Base-by-base conservation (phyloP, 495 filamentous ascomycete species). In the Gamarada debralockiae region DNA sequence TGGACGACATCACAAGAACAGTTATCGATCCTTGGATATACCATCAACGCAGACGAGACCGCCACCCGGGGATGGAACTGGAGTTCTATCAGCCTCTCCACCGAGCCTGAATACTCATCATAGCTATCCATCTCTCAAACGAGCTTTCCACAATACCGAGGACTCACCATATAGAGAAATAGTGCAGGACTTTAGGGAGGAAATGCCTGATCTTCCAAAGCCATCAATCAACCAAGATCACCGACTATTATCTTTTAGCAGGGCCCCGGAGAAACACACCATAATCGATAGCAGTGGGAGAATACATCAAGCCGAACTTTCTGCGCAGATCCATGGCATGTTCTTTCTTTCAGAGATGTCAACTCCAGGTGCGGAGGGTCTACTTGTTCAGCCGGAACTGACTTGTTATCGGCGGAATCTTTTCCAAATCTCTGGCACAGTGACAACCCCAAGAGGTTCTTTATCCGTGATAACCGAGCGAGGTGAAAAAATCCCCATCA, bases 361-460 rank as follows among this genome's bases (percentile, higher is more conserved):
- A 13, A 80, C 88, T 21, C 77, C 78, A 34, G 45, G 53, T 22
- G 79, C 77, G 49, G 83, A 89, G 56, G 80, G 82, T 41, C 77
- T 78, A 44, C 70, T 77, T 34, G 68, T 87, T 34, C 86, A 90
- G 34, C 75, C 77, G 37, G 91, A 96, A 72, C 67, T 96, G 65
- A 96, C 90, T 9, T 96, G 91, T 76, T 96, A 96, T 67, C 87
- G 91, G 47, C 82, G 91, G 15, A 96, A 96, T 65, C 68, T 96
- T 39, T 96, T 96, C 66, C 90, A 95, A 63, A 92, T 95, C 50
- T 90, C 90, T 36, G 91, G 91, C 17, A 87, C 83, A 12, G 83
- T 95, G 41, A 92, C 89, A 34, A 72, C 90, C 23, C 89, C 91
- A 3, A 79, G 90, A 59, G 80, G 78, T 31, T 76, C 90, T 50